A percentile compares a stretch with the other conserved stretches of the same genome.
phyloP scores from a whole-genome alignment of 2,329 filamentous ascomycete genomes.

The Paraconiothyrium brasiliense region DNA sequence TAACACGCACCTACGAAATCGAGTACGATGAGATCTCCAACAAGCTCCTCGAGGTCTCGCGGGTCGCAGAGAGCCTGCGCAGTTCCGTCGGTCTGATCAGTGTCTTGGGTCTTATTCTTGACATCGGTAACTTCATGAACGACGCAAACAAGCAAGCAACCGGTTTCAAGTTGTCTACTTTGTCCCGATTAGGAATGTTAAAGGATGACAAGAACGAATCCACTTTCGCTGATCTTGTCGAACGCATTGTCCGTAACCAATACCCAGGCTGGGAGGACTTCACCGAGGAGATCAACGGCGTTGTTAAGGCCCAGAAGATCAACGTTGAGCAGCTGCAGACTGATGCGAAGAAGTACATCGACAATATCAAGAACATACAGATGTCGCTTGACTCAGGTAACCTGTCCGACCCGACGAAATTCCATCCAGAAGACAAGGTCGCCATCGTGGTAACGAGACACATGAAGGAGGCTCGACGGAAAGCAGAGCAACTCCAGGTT shows the following conservation, averaged over 20 bases:
- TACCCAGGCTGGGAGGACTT: slow-evolving; percentile 97
- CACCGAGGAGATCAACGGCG: slow-evolving; percentile 81
- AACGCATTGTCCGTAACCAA: slow-evolving; percentile 94
- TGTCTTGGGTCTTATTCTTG: slow-evolving; percentile 91
- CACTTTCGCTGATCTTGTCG: slow-evolving; percentile 92
- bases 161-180: slow-evolving; percentile 96
- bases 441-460: slow-evolving; percentile 87
- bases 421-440: slow-evolving; percentile 96
- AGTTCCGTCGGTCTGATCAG: slow-evolving; percentile 96
- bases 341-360: slow-evolving; percentile 91
- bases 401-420: slow-evolving; percentile 94
- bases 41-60: slow-evolving; percentile 86
- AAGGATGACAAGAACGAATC: slow-evolving; percentile 99
- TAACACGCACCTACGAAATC: slow-evolving; percentile 83
- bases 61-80: slow-evolving; percentile 86
- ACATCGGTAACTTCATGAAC: slow-evolving; percentile 99
- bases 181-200: slow-evolving; percentile 93
- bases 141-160: slow-evolving; percentile 98
- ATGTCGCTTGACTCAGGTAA: slow-evolving; percentile 91
- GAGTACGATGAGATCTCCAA: slow-evolving; percentile 92
- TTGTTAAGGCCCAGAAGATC: slow-evolving; percentile 83
- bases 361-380: slow-evolving; percentile 94
- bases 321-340: slow-evolving; percentile 91
- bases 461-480: slow-evolving; percentile 96
- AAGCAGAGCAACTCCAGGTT: slow-evolving; percentile 93